A percentile compares a stretch with the other conserved stretches of the same genome.
Evolutionary conservation across 1,139 yeast genomes (phyloP).

Genomic region (Hemisphaericaspora xylofermentans): DNA sequence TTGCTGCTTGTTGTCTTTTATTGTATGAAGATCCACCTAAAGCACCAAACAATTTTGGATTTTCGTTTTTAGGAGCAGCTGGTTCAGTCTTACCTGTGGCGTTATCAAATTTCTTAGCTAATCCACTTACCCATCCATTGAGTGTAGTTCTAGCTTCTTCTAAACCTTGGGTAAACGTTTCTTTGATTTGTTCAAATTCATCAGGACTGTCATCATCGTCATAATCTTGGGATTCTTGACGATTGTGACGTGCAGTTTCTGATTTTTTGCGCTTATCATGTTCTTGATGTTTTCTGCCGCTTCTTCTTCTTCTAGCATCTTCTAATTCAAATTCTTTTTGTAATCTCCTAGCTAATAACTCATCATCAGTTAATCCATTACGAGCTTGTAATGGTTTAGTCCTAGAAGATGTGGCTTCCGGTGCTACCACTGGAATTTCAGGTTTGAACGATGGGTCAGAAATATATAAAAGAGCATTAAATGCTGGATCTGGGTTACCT

Average conservation of each 20-base stretch:
- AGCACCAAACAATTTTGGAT: conserved; percentile 47
- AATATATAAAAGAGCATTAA: conserved; percentile 77
- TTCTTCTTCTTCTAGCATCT: conserved; percentile 34
- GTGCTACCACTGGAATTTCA: conserved; percentile 46
- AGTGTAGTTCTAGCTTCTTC: conserved; percentile 82
- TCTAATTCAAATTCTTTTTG: conserved; percentile 67
- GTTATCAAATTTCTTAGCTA: conserved; percentile 55
- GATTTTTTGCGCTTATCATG: conserved; percentile 18
- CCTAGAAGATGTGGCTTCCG: conserved; percentile 6
- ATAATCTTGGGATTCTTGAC: conserved; percentile 21
- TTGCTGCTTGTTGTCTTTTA: conserved; percentile 29
- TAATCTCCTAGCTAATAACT: conserved; percentile 74
- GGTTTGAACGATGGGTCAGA: conserved; percentile 76
- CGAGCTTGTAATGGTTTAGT: conserved; percentile 7
- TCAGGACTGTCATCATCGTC: conserved; percentile 60
- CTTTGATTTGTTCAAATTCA: conserved; percentile 66
- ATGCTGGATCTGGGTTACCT: conserved; percentile 81
- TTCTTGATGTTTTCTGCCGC: conserved; percentile 19
- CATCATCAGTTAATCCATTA: conserved; percentile 55
- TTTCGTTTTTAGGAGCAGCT: conserved; percentile 8
- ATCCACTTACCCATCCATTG: conserved; percentile 77
- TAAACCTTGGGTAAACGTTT: conserved; percentile 70
- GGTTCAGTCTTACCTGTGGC: conserved; percentile 17
- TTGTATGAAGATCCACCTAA: conserved; percentile 46
- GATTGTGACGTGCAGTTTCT: conserved; percentile 15